Percentiles rank a stretch among this genome's conserved stretches.
These are phyloP conservation scores for Stentor coeruleus DNA, from an alignment of 73 alveolate genomes.

Conservation along the genomic window DNA sequence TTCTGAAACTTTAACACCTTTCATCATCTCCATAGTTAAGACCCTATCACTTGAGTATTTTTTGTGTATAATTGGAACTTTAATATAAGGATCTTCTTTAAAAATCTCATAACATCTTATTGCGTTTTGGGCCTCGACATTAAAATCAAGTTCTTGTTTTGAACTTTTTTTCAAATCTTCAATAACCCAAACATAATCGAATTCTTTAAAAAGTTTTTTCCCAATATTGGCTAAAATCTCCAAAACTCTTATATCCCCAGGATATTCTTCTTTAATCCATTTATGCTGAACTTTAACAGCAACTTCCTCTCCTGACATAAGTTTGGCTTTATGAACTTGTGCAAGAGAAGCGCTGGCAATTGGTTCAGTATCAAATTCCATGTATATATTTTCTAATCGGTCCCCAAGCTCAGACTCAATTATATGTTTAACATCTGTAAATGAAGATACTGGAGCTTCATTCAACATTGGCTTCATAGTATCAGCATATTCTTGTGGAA, in stretches of 20 bases:
- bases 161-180: slow-evolving; percentile 46
- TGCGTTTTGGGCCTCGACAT: slow-evolving; percentile 61
- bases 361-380: slow-evolving; percentile 58
- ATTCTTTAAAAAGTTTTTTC: slow-evolving; percentile 38
- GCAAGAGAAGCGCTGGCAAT: slow-evolving; percentile 74
- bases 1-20: slow-evolving; percentile 51
- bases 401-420: slow-evolving; percentile 44
- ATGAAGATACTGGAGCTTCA: slow-evolving; percentile 50
- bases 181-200: slow-evolving; percentile 54
- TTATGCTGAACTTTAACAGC: slow-evolving; percentile 76
- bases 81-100: slow-evolving; percentile 32
- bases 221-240: slow-evolving; percentile 42
- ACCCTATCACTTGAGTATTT: slow-evolving; percentile 43
- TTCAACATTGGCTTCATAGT: slow-evolving; percentile 52
- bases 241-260: slow-evolving; percentile 43
- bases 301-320: slow-evolving; percentile 49
- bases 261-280: slow-evolving; percentile 32
- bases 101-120: slow-evolving; percentile 50
- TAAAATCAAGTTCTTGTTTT: slow-evolving; percentile 61
- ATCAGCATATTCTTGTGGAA: slow-evolving; percentile 63
- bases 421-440: slow-evolving; percentile 45
- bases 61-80: slow-evolving; percentile 54
- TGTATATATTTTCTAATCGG: slow-evolving; percentile 10
- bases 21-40: slow-evolving; percentile 57
- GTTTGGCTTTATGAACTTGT: slow-evolving; percentile 65